Conservation (phyloP, 495 filamentous ascomycete genomes). For the Aeminium ludgeri region DNA sequence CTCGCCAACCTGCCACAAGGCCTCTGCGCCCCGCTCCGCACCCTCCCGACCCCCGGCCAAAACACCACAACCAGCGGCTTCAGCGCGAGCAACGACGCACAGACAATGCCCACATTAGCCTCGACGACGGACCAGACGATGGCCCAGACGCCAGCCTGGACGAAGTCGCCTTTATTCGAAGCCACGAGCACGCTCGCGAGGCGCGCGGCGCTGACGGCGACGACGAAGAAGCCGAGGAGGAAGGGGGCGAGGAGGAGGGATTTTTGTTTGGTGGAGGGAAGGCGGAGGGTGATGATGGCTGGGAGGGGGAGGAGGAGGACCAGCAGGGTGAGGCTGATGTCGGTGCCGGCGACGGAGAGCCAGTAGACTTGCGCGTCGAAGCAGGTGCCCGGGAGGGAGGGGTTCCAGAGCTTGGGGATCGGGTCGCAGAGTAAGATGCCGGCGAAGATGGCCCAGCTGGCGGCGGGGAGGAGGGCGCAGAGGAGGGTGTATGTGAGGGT, state of each 20-base stretch:
- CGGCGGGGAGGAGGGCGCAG: constrained; percentile 9
- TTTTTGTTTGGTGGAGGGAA: constrained; percentile 29
- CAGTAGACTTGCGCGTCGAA: constrained; percentile 17
- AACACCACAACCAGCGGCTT: constrained; percentile 19
- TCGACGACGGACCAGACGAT: constrained; percentile 24
- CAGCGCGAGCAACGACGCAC: constrained; percentile 23
- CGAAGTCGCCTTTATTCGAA: constrained; percentile 3
- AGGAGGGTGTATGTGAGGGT: constrained; percentile 15
- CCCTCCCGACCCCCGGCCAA: constrained; percentile 19
- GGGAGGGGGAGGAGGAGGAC: constrained; percentile 22
- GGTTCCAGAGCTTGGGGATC: constrained; percentile 19
- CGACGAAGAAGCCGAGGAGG: constrained; percentile 33
- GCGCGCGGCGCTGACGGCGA: constrained; percentile 13
- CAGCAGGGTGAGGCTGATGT: constrained; percentile 19
- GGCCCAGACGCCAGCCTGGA: constrained; percentile 15
- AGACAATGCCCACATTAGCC: constrained; percentile 26
- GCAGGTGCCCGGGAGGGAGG: constrained; percentile 15
- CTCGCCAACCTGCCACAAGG: too few species aligned
- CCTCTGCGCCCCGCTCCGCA: too few species aligned
- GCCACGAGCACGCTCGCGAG: constrained; percentile 2
- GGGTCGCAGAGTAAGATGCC: constrained; percentile 22
- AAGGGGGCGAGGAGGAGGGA: constrained; percentile 36
- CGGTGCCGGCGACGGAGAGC: constrained; percentile 14
- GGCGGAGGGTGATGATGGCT: constrained; percentile 14
- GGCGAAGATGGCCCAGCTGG: constrained; percentile 18